phyloP scores from a whole-genome alignment of 768 basidiomycete species.

The Mrakia frigida region DNA sequence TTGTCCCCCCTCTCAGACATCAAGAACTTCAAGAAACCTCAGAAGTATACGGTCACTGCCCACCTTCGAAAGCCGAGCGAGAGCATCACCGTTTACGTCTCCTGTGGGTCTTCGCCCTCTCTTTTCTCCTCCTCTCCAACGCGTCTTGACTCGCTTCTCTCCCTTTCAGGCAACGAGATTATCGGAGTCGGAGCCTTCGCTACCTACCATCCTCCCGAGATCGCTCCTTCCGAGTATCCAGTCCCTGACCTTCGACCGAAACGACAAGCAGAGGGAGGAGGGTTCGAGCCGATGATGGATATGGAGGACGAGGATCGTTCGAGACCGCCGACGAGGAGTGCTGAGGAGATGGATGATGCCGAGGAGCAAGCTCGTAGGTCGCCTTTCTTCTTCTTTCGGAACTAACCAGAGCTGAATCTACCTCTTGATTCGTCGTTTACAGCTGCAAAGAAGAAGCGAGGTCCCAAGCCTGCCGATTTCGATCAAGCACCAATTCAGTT shows the following conservation, averaged over 20 bases:
- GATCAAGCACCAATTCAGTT: not conserved
- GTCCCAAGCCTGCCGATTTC: not conserved
- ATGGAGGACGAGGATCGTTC: not conserved
- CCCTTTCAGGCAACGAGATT: slow-evolving; percentile 9
- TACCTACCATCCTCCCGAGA: slow-evolving; percentile 14
- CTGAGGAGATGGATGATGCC: not conserved
- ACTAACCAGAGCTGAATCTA: not conserved
- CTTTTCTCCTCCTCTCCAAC: no score
- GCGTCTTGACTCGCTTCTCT: no score
- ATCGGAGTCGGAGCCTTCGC: slow-evolving; percentile 23
- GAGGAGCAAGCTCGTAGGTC: not conserved
- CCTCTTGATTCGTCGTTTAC: not conserved
- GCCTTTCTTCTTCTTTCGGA: not conserved
- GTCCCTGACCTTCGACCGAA: slow-evolving; percentile 23
- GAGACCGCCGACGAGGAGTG: not conserved
- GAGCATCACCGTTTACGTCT: not conserved
- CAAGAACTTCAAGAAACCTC: slow-evolving; percentile 28
- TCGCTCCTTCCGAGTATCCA: slow-evolving; percentile 18
- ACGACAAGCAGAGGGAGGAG: not conserved
- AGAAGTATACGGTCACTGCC: slow-evolving; percentile 23
- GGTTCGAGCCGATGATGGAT: not conserved
- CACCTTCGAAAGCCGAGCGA: slow-evolving; percentile 21
- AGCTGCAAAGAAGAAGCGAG: slow-evolving; percentile 12
- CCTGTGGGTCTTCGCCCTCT: slow-evolving; percentile 1
- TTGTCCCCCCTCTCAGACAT: not conserved